Conservation (phyloP, 169 alveolate genomes). For the Plasmodium coatneyi region DNA sequence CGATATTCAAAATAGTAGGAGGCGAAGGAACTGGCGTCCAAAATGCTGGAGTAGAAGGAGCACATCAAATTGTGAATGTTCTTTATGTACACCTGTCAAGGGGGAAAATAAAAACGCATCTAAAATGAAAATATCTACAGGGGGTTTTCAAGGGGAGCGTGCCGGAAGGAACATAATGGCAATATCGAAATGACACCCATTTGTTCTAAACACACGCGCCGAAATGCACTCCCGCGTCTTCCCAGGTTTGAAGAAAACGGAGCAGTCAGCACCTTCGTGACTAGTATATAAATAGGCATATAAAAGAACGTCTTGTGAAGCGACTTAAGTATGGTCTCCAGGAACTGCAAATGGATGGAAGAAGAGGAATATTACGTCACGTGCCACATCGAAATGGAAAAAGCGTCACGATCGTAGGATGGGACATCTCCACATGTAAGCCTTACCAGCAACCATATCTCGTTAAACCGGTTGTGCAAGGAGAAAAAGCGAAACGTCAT, state of each 20-base stretch:
- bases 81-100: slow-evolving; percentile 62
- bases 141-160: background rate
- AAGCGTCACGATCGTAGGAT: background rate
- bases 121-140: background rate
- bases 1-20: slow-evolving; percentile 73
- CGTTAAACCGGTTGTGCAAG: slow-evolving; percentile 21
- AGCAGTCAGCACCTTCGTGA: slow-evolving; percentile 48
- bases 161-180: background rate
- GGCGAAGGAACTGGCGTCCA: slow-evolving; percentile 74
- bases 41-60: slow-evolving; percentile 73
- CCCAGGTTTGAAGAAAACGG: background rate
- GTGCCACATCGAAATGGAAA: background rate
- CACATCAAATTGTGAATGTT: slow-evolving; percentile 75
- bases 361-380: background rate
- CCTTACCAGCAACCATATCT: slow-evolving; percentile 58
- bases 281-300: slow-evolving; percentile 70
- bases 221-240: background rate
- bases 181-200: background rate
- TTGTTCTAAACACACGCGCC: background rate
- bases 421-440: background rate
- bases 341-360: slow-evolving; percentile 46
- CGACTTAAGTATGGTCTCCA: slow-evolving; percentile 63
- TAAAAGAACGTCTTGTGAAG: slow-evolving; percentile 71
- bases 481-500: slow-evolving; percentile 39
- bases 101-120: background rate